Percentiles rank a stretch among this genome's conserved stretches.
Evolutionary conservation across 2,329 filamentous ascomycete species (phyloP).

Genomic region (Tolypocladium tropicale): DNA sequence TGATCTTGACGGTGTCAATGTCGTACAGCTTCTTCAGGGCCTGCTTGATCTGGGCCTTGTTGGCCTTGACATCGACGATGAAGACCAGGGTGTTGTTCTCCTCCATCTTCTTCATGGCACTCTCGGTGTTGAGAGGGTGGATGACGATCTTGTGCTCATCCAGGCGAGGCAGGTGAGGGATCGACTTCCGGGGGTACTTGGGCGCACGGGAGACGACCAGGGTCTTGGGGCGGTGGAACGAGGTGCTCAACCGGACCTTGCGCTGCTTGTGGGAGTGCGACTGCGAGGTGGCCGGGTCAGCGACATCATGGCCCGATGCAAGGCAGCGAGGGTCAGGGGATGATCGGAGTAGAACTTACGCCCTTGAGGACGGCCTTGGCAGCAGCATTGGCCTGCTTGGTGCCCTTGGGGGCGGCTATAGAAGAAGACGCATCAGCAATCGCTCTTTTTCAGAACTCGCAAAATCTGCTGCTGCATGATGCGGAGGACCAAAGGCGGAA

Average conservation of each 20-base stretch:
- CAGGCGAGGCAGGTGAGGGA: constrained; percentile 80
- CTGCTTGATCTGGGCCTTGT: constrained; percentile 99
- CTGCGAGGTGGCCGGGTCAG: constrained; percentile 17
- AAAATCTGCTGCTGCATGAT: constrained; percentile 67
- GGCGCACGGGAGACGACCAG: constrained; percentile 80
- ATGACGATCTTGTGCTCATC: constrained; percentile 97
- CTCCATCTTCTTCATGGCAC: constrained; percentile 99
- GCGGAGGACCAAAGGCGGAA: constrained; percentile 17
- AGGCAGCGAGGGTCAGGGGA: background rate
- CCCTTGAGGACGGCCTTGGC: constrained; percentile 95
- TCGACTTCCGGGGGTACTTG: constrained; percentile 95
- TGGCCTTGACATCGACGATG: constrained; percentile 93
- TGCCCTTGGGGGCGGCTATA: constrained; percentile 51
- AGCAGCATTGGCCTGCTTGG: constrained; percentile 85
- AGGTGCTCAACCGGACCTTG: constrained; percentile 87
- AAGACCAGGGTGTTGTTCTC: constrained; percentile 99
- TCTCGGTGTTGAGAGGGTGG: constrained; percentile 98
- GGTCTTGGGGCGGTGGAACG: constrained; percentile 97
- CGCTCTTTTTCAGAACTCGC: constrained; percentile 62
- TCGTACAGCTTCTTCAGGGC: constrained; percentile 99
- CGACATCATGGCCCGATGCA: background rate
- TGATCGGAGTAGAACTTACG: constrained; percentile 49
- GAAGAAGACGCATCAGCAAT: constrained; percentile 56
- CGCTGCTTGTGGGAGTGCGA: constrained; percentile 66
- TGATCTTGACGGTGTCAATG: constrained; percentile 97